Percentiles rank a stretch among this genome's conserved stretches.
Evolutionary conservation across 176 grass and related monocot genomes (phyloP).

Genomic region (Bonia amplexicaulis): DNA sequence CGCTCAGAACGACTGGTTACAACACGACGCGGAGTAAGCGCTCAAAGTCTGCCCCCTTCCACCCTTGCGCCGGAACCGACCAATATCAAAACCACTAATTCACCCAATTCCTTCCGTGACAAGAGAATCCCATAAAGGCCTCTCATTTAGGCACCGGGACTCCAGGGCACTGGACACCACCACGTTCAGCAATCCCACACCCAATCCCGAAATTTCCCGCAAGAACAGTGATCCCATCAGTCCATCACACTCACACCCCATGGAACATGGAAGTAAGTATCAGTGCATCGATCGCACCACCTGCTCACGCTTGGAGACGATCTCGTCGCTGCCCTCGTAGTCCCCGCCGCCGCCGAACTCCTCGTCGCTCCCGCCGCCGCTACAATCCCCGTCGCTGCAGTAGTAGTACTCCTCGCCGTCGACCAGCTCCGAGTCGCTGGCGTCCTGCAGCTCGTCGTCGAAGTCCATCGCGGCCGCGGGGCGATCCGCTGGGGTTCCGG

Average conservation of each 20-base stretch:
- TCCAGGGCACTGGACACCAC: neutral
- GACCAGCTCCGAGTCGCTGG: neutral
- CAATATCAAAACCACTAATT: neutral
- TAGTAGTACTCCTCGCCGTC: conserved; percentile 1
- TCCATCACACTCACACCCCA: neutral
- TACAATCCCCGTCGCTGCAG: neutral
- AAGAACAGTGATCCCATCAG: neutral
- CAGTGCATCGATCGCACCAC: neutral
- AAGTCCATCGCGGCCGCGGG: conserved; percentile 2
- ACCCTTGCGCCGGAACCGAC: neutral
- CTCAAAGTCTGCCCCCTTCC: neutral
- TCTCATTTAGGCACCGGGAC: neutral
- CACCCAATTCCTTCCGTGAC: neutral
- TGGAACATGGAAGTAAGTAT: neutral
- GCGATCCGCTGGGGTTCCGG: neutral
- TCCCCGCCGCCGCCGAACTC: neutral
- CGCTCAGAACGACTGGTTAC: neutral
- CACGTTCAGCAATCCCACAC: neutral
- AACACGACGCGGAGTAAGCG: neutral
- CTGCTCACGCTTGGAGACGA: neutral
- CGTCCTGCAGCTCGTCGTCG: neutral
- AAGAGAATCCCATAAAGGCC: neutral
- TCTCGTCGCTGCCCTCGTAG: conserved; percentile 5
- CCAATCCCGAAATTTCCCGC: neutral
- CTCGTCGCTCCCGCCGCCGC: neutral